These are phyloP conservation scores for Ilyonectria mors-panacis DNA, from an alignment of 2,329 filamentous ascomycete species.

Conservation along the genomic window DNA sequence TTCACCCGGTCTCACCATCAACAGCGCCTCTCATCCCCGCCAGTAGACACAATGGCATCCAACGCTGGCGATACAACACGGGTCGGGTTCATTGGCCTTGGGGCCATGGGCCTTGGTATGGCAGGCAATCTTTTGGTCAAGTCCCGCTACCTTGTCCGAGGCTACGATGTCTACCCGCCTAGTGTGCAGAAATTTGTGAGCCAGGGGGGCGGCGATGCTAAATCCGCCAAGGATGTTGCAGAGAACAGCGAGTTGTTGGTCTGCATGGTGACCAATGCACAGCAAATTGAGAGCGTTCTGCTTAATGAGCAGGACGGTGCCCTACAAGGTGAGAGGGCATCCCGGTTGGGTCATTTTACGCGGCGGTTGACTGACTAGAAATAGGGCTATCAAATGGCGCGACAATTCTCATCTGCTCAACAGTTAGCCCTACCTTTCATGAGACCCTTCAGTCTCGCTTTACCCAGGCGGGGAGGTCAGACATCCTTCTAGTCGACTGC, in stretches of 20 bases:
- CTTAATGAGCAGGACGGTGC: conserved; percentile 8
- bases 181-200: conserved; percentile 10
- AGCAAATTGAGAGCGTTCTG: conserved; percentile 18
- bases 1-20: neutral
- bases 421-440: conserved; percentile 18
- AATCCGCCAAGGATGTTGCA: conserved; percentile 7
- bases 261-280: conserved; percentile 15
- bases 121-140: conserved; percentile 16
- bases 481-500: conserved; percentile 26
- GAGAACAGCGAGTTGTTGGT: conserved; percentile 17
- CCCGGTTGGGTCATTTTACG: too few relatives aligned
- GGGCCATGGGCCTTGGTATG: conserved; percentile 25
- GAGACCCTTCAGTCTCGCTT: conserved; percentile 9
- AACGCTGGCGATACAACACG: neutral
- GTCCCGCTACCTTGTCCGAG: conserved; percentile 13
- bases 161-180: conserved; percentile 14
- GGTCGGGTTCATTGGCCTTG: conserved; percentile 31
- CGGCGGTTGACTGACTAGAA: neutral
- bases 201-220: conserved; percentile 1
- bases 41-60: neutral
- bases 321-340: conserved; percentile 1
- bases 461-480: neutral
- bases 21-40: neutral
- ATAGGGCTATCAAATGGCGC: conserved; percentile 15
- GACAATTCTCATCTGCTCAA: conserved; percentile 20